Evolutionary conservation across 2,329 filamentous ascomycete species (phyloP).

Genomic region (Arthrobotrys musiformis): DNA sequence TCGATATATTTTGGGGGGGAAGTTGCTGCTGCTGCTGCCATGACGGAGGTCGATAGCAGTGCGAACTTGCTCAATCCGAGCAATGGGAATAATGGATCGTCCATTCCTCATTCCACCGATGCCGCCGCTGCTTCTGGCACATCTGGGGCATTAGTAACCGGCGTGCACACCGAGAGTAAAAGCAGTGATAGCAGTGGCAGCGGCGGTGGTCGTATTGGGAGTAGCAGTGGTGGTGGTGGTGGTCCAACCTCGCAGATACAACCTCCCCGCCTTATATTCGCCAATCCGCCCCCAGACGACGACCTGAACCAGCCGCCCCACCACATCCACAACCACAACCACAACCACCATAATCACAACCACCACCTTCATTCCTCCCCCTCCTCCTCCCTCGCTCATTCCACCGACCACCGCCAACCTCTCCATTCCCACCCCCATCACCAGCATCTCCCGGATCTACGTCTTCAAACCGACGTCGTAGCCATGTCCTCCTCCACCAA

Average conservation of each 20-base stretch:
- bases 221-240: background rate
- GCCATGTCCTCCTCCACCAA: slow-evolving; percentile 56
- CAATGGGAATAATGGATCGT: slow-evolving; percentile 23
- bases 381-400: slow-evolving; percentile 22
- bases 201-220: background rate
- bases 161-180: background rate
- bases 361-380: slow-evolving; percentile 41
- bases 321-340: too few species aligned
- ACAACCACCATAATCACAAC: too few species aligned
- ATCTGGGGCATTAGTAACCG: background rate
- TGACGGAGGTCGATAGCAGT: slow-evolving; percentile 42
- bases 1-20: too few species aligned
- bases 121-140: background rate
- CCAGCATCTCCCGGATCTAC: slow-evolving; percentile 51
- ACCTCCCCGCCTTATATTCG: slow-evolving; percentile 56
- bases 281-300: slow-evolving; percentile 49
- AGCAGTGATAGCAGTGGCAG: background rate
- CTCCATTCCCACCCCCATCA: slow-evolving; percentile 27
- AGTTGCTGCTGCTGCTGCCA: slow-evolving; percentile 13
- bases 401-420: slow-evolving; percentile 15
- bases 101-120: slow-evolving; percentile 31
- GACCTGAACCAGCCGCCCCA: slow-evolving; percentile 30
- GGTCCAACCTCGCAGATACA: slow-evolving; percentile 39
- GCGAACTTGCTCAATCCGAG: slow-evolving; percentile 9
- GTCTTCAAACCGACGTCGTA: slow-evolving; percentile 57